Evolutionary conservation across 176 grass and related monocot genomes (phyloP).

Genomic region (Triticum urartu): DNA sequence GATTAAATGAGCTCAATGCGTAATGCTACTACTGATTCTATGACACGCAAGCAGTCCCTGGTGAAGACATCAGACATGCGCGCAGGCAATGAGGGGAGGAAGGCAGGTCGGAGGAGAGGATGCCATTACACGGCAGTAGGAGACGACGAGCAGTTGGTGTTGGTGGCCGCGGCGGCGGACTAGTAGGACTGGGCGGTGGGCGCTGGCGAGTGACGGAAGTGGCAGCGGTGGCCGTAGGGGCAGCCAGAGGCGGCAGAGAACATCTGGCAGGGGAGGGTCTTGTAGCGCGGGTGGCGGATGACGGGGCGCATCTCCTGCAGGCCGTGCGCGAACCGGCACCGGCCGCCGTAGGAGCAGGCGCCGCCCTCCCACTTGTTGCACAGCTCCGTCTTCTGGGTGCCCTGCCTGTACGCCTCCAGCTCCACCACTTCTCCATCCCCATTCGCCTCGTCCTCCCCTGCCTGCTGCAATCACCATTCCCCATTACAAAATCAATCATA

Average conservation of each 20-base stretch:
- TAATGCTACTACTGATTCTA: not conserved
- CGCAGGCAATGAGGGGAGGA: not conserved
- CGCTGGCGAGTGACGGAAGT: slow-evolving; percentile 55
- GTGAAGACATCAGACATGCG: not conserved
- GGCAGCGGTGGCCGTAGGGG: slow-evolving; percentile 86
- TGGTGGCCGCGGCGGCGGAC: not conserved
- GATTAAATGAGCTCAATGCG: not conserved
- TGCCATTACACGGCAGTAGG: slow-evolving; percentile 1
- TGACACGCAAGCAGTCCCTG: not conserved
- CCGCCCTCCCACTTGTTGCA: slow-evolving; percentile 82
- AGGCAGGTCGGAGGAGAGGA: not conserved
- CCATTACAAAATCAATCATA: not conserved
- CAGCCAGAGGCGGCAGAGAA: slow-evolving; percentile 44
- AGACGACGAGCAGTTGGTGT: not conserved
- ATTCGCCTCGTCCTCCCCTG: slow-evolving; percentile 27
- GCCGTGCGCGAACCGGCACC: slow-evolving; percentile 84
- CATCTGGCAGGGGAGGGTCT: slow-evolving; percentile 75
- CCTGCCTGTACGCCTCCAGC: slow-evolving; percentile 65
- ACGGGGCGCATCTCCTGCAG: slow-evolving; percentile 76
- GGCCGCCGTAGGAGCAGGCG: slow-evolving; percentile 49
- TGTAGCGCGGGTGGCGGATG: slow-evolving; percentile 85
- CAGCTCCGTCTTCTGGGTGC: slow-evolving; percentile 75
- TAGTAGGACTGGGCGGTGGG: slow-evolving; percentile 21
- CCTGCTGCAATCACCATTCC: slow-evolving; percentile 28
- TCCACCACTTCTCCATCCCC: slow-evolving; percentile 51